Evolutionary conservation across 2,329 filamentous ascomycete species (phyloP).

Genomic region (Fusarium temperatum): DNA sequence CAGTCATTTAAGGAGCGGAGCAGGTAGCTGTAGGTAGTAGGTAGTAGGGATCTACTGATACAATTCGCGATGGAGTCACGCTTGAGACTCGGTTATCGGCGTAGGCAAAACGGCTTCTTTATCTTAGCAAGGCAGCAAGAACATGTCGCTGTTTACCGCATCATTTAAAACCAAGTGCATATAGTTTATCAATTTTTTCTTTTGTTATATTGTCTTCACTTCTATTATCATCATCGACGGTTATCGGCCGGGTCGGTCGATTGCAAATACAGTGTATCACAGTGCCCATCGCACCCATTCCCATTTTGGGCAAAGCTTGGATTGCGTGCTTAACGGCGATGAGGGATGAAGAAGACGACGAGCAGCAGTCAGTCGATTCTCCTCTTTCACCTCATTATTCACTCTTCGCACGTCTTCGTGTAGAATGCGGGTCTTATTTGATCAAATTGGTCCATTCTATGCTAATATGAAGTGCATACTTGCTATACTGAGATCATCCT

Average conservation of each 20-base stretch:
- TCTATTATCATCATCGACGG: background rate
- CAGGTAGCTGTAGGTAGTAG: background rate
- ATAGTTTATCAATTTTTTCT: background rate
- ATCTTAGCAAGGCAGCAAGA: no score
- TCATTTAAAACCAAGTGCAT: background rate
- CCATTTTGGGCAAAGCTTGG: constrained; percentile 22
- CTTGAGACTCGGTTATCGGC: constrained; percentile 21
- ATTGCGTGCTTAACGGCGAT: constrained; percentile 32
- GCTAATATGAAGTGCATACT: constrained; percentile 20
- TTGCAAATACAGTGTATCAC: constrained; percentile 9
- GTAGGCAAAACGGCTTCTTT: background rate
- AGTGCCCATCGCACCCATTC: background rate
- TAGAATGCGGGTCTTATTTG: constrained; percentile 29
- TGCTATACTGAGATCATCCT: constrained; percentile 3
- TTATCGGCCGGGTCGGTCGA: constrained; percentile 31
- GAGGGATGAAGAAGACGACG: constrained; percentile 12
- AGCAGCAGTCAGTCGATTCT: constrained; percentile 13
- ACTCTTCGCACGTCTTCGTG: constrained; percentile 12
- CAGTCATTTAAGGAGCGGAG: background rate
- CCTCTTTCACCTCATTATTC: constrained; percentile 31
- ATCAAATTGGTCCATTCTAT: constrained; percentile 27
- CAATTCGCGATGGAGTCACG: constrained; percentile 1
- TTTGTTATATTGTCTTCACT: background rate
- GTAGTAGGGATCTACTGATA: background rate
- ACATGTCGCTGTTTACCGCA: background rate